Evolutionary conservation across 2,329 filamentous ascomycete species (phyloP), one percentile per base, ranked within the genome.

Genomic region (Cadophora sp.): DNA sequence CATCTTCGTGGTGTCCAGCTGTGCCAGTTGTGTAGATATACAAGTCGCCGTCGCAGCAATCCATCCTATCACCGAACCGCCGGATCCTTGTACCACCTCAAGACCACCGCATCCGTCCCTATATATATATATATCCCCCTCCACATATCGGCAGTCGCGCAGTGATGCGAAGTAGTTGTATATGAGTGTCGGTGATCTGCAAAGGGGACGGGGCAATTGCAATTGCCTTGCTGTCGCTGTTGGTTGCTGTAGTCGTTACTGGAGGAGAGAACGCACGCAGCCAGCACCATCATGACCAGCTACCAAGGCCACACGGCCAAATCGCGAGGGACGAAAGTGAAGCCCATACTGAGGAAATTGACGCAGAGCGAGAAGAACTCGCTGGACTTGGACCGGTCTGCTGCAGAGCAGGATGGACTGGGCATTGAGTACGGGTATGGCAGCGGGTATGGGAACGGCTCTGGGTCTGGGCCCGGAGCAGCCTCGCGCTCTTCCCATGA

Each of bases 271-370:
- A n/a, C n/a, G n/a, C n/a, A n/a, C 43, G 43, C 16, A 45, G 3
- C 43, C n/a, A 45, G 43, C 16, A 18, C 4, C 3, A 68, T 50
- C 27, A 76, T 75, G 73, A 61, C 74, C 48, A 75, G 70, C 64
- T 73, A 73, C 58, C 63, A 72, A 65, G 70, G 69, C 33, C 66
- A 71, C 16, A 61, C 66, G n/a, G 64, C 70, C 22, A 76, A 73
- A 63, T 66, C 74, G 62, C 64, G 74, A 64, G 47, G 20, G 45
- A 71, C 70, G 4, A 77, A 73, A 50, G 73, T 76, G 45, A 89
- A 88, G 78, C 87, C 87, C 11, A 89, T 89, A 53, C 79, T 90
- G 62, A 88, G 88, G 77, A 89, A 88, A 76, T 70, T 76, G 63
- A 71, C 74, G 20, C 72, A 74, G 55, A 87, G 85, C 71, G 86